Evolutionary conservation across 192 early-diverging fungal genomes (phyloP).

Genomic region (Chytriomyces sp.): DNA sequence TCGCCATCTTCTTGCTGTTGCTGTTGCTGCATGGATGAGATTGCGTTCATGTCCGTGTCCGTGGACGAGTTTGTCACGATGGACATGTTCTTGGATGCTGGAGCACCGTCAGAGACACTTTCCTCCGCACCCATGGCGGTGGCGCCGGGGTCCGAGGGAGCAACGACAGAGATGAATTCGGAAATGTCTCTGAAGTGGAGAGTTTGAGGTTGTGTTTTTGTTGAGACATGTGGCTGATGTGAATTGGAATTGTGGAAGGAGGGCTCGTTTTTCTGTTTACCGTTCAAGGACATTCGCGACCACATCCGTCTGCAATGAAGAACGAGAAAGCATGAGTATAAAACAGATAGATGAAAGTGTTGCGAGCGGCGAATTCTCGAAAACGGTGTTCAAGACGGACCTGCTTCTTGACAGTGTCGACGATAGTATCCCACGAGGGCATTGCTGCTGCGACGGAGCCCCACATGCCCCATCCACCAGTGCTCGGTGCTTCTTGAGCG

Average conservation of each 20-base stretch:
- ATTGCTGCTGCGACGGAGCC: slow-evolving; percentile 6
- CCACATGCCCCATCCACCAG: slow-evolving; percentile 37
- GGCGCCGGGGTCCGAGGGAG: slow-evolving; percentile 28
- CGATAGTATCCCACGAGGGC: slow-evolving; percentile 47
- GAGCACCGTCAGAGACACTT: slow-evolving; percentile 28
- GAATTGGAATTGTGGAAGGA: background rate
- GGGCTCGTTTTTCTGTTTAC: slow-evolving; percentile 14
- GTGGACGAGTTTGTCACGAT: background rate
- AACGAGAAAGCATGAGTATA: background rate
- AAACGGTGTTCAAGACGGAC: background rate
- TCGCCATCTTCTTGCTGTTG: background rate
- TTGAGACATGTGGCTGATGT: slow-evolving; percentile 1
- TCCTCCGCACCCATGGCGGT: slow-evolving; percentile 20
- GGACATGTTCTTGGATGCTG: background rate
- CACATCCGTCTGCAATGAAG: slow-evolving; percentile 12
- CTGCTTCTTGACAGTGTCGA: slow-evolving; percentile 57
- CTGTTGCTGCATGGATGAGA: background rate
- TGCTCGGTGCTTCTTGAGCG: background rate
- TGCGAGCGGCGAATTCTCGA: background rate
- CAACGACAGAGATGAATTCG: slow-evolving; percentile 49
- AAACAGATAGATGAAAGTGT: background rate
- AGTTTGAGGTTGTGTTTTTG: background rate
- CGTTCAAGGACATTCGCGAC: slow-evolving; percentile 28
- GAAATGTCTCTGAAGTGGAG: slow-evolving; percentile 40
- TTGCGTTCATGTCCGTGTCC: background rate